phyloP scores from a whole-genome alignment of 2,329 filamentous ascomycete genomes.

The Penicillium sp. region DNA sequence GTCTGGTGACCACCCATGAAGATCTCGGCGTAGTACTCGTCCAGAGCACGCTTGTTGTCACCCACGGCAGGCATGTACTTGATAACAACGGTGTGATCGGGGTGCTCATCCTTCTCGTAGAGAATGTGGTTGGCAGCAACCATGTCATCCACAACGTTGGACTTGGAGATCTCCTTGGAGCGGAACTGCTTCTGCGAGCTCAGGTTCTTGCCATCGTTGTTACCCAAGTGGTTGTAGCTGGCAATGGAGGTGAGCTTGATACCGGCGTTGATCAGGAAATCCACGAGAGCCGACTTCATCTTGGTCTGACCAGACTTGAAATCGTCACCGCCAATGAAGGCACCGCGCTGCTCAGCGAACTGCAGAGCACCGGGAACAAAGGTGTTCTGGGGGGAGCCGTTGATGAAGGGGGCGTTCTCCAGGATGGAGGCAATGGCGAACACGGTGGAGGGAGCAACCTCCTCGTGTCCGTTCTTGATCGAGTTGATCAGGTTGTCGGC shows the following conservation, averaged over 20 bases:
- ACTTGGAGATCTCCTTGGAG: slow-evolving; percentile 99
- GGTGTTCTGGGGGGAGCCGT: slow-evolving; percentile 98
- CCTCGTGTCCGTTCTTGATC: slow-evolving; percentile 83
- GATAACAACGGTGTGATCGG: slow-evolving; percentile 98
- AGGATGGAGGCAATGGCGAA: slow-evolving; percentile 95
- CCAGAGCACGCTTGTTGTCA: slow-evolving; percentile 97
- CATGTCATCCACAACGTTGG: slow-evolving; percentile 99
- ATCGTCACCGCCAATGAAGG: slow-evolving; percentile 96
- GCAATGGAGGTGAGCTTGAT: slow-evolving; percentile 99
- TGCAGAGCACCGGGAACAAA: slow-evolving; percentile 92
- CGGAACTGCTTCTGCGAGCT: slow-evolving; percentile 98
- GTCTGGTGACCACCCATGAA: slow-evolving; percentile 99
- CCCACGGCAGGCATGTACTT: slow-evolving; percentile 99
- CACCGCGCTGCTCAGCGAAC: slow-evolving; percentile 80
- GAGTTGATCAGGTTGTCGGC: slow-evolving; percentile 89
- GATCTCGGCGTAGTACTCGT: slow-evolving; percentile 99
- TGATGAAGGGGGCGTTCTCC: slow-evolving; percentile 92
- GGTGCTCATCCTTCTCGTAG: slow-evolving; percentile 90
- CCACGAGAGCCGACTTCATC: slow-evolving; percentile 99
- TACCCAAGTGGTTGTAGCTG: slow-evolving; percentile 98
- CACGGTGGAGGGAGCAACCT: slow-evolving; percentile 92
- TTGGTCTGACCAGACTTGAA: slow-evolving; percentile 99
- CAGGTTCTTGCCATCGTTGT: slow-evolving; percentile 99
- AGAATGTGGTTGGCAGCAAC: slow-evolving; percentile 91
- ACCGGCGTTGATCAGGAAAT: slow-evolving; percentile 97